Evolutionary conservation across 2,329 filamentous ascomycete species (phyloP).

Genomic region (Lasiodiplodia hormozganensis): DNA sequence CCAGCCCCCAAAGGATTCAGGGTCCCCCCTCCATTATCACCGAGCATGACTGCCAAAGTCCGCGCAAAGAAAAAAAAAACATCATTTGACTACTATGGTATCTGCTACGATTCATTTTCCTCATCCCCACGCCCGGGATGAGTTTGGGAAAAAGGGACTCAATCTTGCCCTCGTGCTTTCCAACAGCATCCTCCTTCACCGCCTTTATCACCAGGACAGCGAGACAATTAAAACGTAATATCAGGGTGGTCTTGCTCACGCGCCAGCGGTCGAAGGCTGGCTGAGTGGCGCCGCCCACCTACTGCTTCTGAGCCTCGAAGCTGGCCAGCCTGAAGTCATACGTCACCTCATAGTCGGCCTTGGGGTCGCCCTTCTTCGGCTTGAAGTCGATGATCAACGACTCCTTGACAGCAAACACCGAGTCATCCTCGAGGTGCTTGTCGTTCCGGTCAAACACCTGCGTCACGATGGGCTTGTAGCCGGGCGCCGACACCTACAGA

Average conservation of each 20-base stretch:
- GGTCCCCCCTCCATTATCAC: constrained; percentile 4
- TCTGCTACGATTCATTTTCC: background rate
- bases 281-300: constrained; percentile 39
- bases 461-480: constrained; percentile 73
- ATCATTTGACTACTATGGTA: background rate
- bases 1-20: background rate
- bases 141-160: background rate
- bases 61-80: background rate
- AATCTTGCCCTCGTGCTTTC: background rate
- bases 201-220: background rate
- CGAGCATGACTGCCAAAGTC: background rate
- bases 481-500: constrained; percentile 59
- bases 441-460: constrained; percentile 77
- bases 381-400: constrained; percentile 64
- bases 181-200: background rate
- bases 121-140: background rate
- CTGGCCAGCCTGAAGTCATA: constrained; percentile 57
- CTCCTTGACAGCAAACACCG: constrained; percentile 67
- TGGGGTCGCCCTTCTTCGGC: constrained; percentile 57
- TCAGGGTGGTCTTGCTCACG: background rate
- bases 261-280: constrained; percentile 32
- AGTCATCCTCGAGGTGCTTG: constrained; percentile 66
- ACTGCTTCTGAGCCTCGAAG: constrained; percentile 40
- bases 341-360: constrained; percentile 60
- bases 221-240: background rate